Percentiles rank a stretch among this genome's conserved stretches.
Conservation (phyloP, 768 basidiomycete species). For the Hygrocybe punicea region DNA sequence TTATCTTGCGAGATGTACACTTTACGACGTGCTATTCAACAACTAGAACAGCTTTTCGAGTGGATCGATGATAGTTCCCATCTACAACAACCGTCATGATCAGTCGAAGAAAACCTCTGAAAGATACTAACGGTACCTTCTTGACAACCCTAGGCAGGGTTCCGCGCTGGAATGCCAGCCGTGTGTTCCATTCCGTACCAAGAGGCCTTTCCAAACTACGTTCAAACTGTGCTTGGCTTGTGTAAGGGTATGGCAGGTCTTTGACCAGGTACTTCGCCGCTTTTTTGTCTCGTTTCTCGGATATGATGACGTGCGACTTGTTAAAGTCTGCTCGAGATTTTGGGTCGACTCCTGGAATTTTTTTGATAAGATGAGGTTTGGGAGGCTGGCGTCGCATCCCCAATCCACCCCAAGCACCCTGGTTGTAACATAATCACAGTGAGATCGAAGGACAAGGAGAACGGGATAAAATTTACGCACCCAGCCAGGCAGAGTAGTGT, state of each 20-base stretch:
- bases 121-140: conserved; percentile 63
- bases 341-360: conserved; percentile 77
- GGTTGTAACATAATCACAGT: not conserved
- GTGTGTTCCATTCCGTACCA: conserved; percentile 92
- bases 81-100: conserved; percentile 35
- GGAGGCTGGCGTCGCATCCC: conserved; percentile 60
- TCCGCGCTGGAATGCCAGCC: conserved; percentile 76
- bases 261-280: conserved; percentile 84
- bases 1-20: not conserved
- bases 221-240: conserved; percentile 90
- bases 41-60: conserved; percentile 47
- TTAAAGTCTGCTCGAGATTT: conserved; percentile 76
- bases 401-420: conserved; percentile 92
- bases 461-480: conserved; percentile 44
- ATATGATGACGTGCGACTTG: conserved; percentile 89
- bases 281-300: conserved; percentile 93
- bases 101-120: not conserved
- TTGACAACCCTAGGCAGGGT: conserved; percentile 84
- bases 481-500: conserved; percentile 94
- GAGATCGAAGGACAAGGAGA: not conserved
- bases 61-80: conserved; percentile 69
- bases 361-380: conserved; percentile 73
- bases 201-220: conserved; percentile 75
- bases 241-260: conserved; percentile 93
- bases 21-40: not conserved